Evolutionary conservation across 139 green algal genomes (phyloP).

Genomic region (Ettlia oleoabundans): DNA sequence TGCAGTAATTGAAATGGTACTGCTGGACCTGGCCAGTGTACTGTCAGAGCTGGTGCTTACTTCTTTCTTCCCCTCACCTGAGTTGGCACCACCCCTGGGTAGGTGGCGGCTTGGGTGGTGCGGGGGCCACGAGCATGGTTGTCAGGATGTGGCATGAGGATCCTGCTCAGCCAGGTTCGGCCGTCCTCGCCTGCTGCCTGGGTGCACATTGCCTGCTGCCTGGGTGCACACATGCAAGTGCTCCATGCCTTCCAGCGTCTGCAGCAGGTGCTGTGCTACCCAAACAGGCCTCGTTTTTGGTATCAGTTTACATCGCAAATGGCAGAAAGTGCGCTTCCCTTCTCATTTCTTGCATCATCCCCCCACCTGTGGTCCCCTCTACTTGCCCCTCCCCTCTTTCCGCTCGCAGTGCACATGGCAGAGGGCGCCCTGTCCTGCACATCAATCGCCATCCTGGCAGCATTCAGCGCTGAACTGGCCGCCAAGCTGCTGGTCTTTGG

Average conservation of each 20-base stretch:
- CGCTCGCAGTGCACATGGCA: slow-evolving; percentile 5
- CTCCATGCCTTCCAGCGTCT: too few species aligned
- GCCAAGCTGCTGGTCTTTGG: slow-evolving; percentile 39
- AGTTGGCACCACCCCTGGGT: slow-evolving; percentile 29
- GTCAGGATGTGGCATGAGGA: background rate
- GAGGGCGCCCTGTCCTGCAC: slow-evolving; percentile 22
- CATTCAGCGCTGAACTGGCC: slow-evolving; percentile 16
- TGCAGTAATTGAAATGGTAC: slow-evolving; percentile 19
- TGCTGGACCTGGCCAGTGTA: slow-evolving; percentile 31
- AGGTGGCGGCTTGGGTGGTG: background rate
- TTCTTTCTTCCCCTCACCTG: slow-evolving; percentile 10
- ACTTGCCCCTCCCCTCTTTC: background rate
- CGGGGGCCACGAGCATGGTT: background rate
- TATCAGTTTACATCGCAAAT: background rate
- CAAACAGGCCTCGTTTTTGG: too few species aligned
- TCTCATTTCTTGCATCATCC: background rate
- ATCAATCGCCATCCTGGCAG: slow-evolving; percentile 25
- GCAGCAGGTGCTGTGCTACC: too few species aligned
- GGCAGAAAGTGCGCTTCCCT: background rate
- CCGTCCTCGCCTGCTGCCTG: too few species aligned
- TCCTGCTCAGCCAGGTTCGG: too few species aligned
- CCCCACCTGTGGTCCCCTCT: too few species aligned
- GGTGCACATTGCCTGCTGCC: too few species aligned
- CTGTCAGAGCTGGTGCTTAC: slow-evolving; percentile 28
- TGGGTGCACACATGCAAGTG: too few species aligned